phyloP scores from a whole-genome alignment of 306 rosid genomes.

The Vigna angularis region DNA sequence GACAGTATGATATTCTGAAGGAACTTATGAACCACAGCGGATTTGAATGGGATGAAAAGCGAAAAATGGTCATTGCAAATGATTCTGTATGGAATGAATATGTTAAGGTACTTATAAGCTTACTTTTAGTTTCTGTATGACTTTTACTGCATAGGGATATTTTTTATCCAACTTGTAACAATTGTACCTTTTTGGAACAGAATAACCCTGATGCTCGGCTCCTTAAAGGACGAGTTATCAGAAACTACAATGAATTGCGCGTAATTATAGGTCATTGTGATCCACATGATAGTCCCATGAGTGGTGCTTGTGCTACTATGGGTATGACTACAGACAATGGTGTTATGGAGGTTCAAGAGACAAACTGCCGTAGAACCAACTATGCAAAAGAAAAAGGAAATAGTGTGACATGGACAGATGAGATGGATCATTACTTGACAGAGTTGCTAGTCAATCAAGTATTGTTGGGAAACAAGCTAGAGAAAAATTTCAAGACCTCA shows the following conservation, averaged over 20 bases:
- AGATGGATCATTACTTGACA: conserved; percentile 62
- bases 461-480: conserved; percentile 62
- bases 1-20: conserved; percentile 51
- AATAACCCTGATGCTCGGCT: conserved; percentile 60
- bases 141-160: conserved; percentile 35
- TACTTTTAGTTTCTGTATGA: conserved; percentile 17
- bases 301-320: conserved; percentile 42
- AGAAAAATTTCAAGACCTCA: conserved; percentile 55
- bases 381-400: conserved; percentile 48
- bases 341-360: conserved; percentile 50
- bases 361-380: conserved; percentile 40
- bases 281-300: conserved; percentile 50
- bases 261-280: conserved; percentile 53
- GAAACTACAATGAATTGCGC: conserved; percentile 58
- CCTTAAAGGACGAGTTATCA: conserved; percentile 58
- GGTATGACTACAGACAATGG: conserved; percentile 48
- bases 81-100: conserved; percentile 60
- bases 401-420: conserved; percentile 57
- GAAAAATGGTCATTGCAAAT: conserved; percentile 58
- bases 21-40: conserved; percentile 49
- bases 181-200: conserved; percentile 42
- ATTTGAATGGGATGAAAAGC: conserved; percentile 64
- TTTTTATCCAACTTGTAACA: conserved; percentile 15
- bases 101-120: conserved; percentile 51
- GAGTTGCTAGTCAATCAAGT: conserved; percentile 60